Conservation (phyloP, 2,329 filamentous ascomycete genomes). For the Alternaria conjuncta region DNA sequence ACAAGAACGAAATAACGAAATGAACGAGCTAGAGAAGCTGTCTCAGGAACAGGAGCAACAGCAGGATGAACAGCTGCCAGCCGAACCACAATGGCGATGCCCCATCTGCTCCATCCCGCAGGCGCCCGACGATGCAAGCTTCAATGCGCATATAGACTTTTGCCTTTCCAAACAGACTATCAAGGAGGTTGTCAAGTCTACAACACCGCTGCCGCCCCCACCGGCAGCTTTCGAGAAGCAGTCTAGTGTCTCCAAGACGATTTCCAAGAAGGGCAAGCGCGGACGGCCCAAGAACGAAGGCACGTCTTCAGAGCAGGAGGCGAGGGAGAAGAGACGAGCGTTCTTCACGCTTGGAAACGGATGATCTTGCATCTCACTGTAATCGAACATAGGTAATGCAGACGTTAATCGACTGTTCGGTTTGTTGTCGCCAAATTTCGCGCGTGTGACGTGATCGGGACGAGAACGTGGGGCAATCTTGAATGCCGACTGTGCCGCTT, state of each 20-base stretch:
- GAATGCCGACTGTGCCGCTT: too few species aligned
- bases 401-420: too few species aligned
- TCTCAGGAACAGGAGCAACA: constrained; percentile 62
- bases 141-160: constrained; percentile 92
- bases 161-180: constrained; percentile 89
- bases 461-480: too few species aligned
- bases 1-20: constrained; percentile 65
- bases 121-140: constrained; percentile 72
- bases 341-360: constrained; percentile 37
- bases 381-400: too few species aligned
- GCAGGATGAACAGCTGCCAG: constrained; percentile 8
- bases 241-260: constrained; percentile 13
- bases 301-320: constrained; percentile 26
- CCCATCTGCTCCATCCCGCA: constrained; percentile 86
- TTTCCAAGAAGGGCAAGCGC: constrained; percentile 38
- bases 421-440: too few species aligned
- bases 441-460: too few species aligned
- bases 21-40: constrained; percentile 66
- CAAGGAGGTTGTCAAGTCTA: constrained; percentile 74
- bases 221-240: constrained; percentile 13
- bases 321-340: constrained; percentile 39
- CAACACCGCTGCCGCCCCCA: constrained; percentile 17
- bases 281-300: constrained; percentile 37
- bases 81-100: constrained; percentile 72
- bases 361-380: too few species aligned